Percentiles rank a stretch among this genome's conserved stretches.
phyloP scores from a whole-genome alignment of 371 early-diverging fungal genomes.

The Agmasoma carcini region DNA sequence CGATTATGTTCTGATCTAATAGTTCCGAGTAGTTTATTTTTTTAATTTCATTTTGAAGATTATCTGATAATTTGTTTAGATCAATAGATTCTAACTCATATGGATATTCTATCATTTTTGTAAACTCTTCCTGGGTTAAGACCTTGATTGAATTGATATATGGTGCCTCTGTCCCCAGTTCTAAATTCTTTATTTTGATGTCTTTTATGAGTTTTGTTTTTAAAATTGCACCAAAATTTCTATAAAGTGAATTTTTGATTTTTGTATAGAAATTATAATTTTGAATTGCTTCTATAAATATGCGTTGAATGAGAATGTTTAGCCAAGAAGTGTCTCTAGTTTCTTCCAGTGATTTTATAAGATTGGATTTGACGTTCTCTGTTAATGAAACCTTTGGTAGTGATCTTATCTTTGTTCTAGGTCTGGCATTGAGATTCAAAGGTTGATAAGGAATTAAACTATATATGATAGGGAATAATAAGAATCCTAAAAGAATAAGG shows the following conservation, averaged over 20 bases:
- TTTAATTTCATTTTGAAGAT: slow-evolving; percentile 8
- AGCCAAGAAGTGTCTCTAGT: slow-evolving; percentile 47
- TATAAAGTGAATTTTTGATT: slow-evolving; percentile 34
- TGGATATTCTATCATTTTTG: background rate
- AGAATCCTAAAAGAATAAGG: slow-evolving; percentile 3
- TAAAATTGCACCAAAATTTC: slow-evolving; percentile 31
- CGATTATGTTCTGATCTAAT: background rate
- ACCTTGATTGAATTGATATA: slow-evolving; percentile 36
- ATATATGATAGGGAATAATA: slow-evolving; percentile 13
- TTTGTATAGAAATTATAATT: slow-evolving; percentile 42
- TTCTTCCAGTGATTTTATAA: slow-evolving; percentile 22
- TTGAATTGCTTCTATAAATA: slow-evolving; percentile 36
- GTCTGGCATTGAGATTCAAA: background rate
- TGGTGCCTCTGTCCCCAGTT: slow-evolving; percentile 49
- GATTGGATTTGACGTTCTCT: background rate
- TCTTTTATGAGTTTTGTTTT: slow-evolving; percentile 34
- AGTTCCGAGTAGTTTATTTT: background rate
- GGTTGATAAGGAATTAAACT: background rate
- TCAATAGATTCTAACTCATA: background rate
- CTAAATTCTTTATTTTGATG: slow-evolving; percentile 38
- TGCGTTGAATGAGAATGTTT: slow-evolving; percentile 45
- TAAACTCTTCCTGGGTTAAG: slow-evolving; percentile 29
- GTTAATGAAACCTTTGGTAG: background rate
- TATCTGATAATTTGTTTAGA: background rate
- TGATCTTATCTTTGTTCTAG: background rate